phyloP scores from a whole-genome alignment of 257 asterid species.

The Fraxinus anomala region DNA sequence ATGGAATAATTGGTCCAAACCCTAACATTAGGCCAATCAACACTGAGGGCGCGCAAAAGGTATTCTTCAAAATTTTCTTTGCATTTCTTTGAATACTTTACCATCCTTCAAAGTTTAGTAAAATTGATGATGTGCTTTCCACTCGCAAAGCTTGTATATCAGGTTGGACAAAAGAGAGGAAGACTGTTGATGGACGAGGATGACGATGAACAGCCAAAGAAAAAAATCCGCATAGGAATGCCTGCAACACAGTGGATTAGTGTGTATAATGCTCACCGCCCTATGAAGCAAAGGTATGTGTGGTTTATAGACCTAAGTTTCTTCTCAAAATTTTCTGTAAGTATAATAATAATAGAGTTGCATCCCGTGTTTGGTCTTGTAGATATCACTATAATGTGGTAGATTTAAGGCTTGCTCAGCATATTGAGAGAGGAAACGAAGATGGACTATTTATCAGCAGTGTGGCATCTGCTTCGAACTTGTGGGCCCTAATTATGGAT shows the following conservation, averaged over 20 bases:
- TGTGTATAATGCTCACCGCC: slow-evolving; percentile 61
- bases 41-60: slow-evolving; percentile 77
- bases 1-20: slow-evolving; percentile 65
- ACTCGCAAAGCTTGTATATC: slow-evolving; percentile 44
- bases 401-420: slow-evolving; percentile 60
- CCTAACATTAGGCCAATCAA: slow-evolving; percentile 66
- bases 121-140: slow-evolving; percentile 6
- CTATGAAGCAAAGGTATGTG: slow-evolving; percentile 66
- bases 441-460: slow-evolving; percentile 70
- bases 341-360: slow-evolving; percentile 1
- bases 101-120: slow-evolving; percentile 20
- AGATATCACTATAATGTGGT: slow-evolving; percentile 83
- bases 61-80: slow-evolving; percentile 22
- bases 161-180: slow-evolving; percentile 68
- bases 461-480: slow-evolving; percentile 61
- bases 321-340: not conserved
- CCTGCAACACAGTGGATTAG: slow-evolving; percentile 76
- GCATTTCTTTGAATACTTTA: slow-evolving; percentile 7
- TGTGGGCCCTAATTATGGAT: slow-evolving; percentile 84
- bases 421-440: slow-evolving; percentile 69
- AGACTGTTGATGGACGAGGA: slow-evolving; percentile 47
- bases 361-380: slow-evolving; percentile 22
- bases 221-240: slow-evolving; percentile 67
- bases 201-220: slow-evolving; percentile 64
- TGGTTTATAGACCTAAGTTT: slow-evolving; percentile 4